Evolutionary conservation across 2,329 filamentous ascomycete species (phyloP), one percentile per base, ranked within the genome.

Genomic region (Xylaria multiplex): DNA sequence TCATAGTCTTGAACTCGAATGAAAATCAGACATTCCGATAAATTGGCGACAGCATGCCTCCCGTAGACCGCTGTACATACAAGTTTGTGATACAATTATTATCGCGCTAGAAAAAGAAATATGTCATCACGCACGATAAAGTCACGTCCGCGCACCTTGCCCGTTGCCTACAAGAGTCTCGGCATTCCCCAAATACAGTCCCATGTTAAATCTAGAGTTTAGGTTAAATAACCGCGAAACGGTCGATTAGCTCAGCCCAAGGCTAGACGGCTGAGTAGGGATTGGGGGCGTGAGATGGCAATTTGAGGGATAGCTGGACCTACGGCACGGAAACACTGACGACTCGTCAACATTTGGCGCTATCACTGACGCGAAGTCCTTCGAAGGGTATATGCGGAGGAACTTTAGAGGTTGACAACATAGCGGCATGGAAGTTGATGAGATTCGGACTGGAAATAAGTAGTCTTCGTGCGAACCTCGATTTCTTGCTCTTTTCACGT

Each of bases 391-490:
- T 63, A 83, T 83, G 81, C 80, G 81, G 64, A 71, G 76, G 6
- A 76, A 75, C 46, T 83, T 82, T 66, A 72, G 69, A 1, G 81
- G 81, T 0, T 84, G 81, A 82, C 79, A 82, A 49, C 70, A 78
- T 3, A 79, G 75, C 53, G 73, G 73, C 3, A 78, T 79, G 6
- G 67, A 73, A 16, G 68, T 77, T 2, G 76, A 80, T n/a, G 70
- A 70, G 30, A 62, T 68, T n/a, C 70, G 70, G 70, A 66, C 66
- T 3, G 64, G 66, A 32, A 68, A 64, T 66, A 52, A 61, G 66
- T 66, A 32, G 40, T 42, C 48, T 11, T 8, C 14, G 24, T 16
- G 2, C 13, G 1, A 5, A 27, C 19, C 16, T 45, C 1, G 22
- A 49, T 49, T 2, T 30, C 22, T 6, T 32, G 3, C 13, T 27